These are phyloP conservation scores for Calonectria honghensis DNA, from an alignment of 2,329 filamentous ascomycete species.

Conservation along the genomic window DNA sequence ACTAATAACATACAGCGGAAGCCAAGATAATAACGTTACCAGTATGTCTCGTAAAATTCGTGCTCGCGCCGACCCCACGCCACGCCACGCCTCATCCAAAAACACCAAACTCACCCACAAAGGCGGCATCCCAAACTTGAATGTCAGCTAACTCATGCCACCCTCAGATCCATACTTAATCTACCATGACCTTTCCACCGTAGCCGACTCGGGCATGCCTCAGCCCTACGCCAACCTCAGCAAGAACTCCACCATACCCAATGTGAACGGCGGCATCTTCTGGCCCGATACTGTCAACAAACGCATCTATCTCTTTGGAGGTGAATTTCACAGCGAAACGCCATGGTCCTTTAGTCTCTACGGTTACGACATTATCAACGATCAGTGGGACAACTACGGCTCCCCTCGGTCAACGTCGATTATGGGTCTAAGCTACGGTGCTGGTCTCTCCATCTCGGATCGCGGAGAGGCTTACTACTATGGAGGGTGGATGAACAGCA, in stretches of 20 bases:
- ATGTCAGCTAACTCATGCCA: conserved; percentile 11
- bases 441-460: conserved; percentile 72
- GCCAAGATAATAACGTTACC: conserved; percentile 71
- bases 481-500: conserved; percentile 77
- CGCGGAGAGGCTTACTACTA: conserved; percentile 76
- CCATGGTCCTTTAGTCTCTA: conserved; percentile 71
- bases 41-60: conserved; percentile 65
- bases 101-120: background rate
- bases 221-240: conserved; percentile 73
- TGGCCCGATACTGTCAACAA: conserved; percentile 79
- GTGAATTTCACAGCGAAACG: conserved; percentile 70
- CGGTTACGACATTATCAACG: conserved; percentile 73
- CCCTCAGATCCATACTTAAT: conserved; percentile 61
- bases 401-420: conserved; percentile 61
- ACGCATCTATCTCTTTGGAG: conserved; percentile 77
- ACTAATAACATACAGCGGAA: conserved; percentile 72
- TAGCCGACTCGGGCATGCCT: conserved; percentile 68
- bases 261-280: conserved; percentile 66
- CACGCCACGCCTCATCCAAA: background rate
- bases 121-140: background rate
- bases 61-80: background rate
- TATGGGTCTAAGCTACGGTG: conserved; percentile 72
- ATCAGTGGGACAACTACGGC: conserved; percentile 72
- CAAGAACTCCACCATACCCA: conserved; percentile 75
- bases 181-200: conserved; percentile 73